phyloP scores from a whole-genome alignment of 1,284 basidiomycete species.

The Pulveroboletus ridleyi region DNA sequence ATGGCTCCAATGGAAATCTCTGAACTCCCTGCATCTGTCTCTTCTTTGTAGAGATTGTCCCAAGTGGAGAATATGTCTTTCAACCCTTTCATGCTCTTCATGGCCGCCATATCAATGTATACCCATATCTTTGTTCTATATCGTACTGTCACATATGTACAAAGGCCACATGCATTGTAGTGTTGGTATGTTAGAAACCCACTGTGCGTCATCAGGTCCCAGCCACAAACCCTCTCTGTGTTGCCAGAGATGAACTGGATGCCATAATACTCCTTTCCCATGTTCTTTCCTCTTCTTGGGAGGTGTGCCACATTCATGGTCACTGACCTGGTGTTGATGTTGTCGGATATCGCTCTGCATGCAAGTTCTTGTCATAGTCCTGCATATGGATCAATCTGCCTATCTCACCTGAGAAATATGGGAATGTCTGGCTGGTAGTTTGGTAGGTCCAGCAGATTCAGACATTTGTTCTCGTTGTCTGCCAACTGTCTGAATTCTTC shows the following conservation, averaged over 20 bases:
- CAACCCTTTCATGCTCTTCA: too few species aligned
- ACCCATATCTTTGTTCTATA: not conserved
- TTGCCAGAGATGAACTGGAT: not conserved
- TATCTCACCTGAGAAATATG: not conserved
- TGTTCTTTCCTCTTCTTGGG: rapidly evolving
- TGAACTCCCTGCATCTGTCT: not conserved
- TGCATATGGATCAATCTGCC: too few species aligned
- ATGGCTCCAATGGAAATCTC: not conserved
- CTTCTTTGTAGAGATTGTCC: not conserved
- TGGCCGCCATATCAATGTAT: not conserved
- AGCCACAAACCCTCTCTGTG: not conserved
- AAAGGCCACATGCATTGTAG: rapidly evolving
- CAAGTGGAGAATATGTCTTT: not conserved
- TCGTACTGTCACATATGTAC: not conserved
- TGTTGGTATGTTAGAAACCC: not conserved
- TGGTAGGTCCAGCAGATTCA: not conserved
- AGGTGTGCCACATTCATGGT: not conserved
- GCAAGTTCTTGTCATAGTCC: too few species aligned
- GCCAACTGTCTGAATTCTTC: not conserved
- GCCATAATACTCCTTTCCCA: rapidly evolving
- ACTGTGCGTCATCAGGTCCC: not conserved
- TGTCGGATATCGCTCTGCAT: not conserved
- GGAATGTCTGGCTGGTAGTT: not conserved
- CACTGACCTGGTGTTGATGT: not conserved
- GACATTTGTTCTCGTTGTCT: not conserved